Conservation (phyloP, 1,139 yeast species). For the Blastobotrys indianensis region DNA sequence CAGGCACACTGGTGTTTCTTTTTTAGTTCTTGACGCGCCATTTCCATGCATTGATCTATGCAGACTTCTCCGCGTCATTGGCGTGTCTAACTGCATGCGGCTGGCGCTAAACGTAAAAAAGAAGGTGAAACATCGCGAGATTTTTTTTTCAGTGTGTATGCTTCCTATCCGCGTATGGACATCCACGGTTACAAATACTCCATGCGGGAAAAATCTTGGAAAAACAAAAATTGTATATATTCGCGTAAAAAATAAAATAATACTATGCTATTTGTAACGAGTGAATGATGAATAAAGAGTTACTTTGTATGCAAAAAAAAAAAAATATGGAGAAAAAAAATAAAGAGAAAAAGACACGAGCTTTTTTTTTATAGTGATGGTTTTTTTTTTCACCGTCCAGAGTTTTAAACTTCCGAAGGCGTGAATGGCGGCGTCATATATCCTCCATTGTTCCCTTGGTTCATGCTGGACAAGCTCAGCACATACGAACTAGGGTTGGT, state of each 20-base stretch:
- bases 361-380: neutral
- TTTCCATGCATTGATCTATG: no score
- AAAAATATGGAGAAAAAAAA: neutral
- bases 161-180: no score
- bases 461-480: neutral
- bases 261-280: neutral
- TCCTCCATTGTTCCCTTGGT: constrained; percentile 7
- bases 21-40: no score
- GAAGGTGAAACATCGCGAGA: no score
- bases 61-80: no score
- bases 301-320: neutral
- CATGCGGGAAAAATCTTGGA: no score
- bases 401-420: constrained; percentile 12
- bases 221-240: neutral
- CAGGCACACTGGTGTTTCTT: no score
- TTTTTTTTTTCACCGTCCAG: neutral
- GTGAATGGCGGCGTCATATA: constrained; percentile 23
- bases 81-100: no score
- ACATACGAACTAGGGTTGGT: constrained; percentile 1
- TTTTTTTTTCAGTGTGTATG: no score
- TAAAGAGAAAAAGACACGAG: neutral
- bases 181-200: no score
- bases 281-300: neutral
- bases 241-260: neutral
- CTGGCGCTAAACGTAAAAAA: no score